Base-by-base conservation (phyloP, 495 filamentous ascomycete genomes). In the Penicillium arizonense region DNA sequence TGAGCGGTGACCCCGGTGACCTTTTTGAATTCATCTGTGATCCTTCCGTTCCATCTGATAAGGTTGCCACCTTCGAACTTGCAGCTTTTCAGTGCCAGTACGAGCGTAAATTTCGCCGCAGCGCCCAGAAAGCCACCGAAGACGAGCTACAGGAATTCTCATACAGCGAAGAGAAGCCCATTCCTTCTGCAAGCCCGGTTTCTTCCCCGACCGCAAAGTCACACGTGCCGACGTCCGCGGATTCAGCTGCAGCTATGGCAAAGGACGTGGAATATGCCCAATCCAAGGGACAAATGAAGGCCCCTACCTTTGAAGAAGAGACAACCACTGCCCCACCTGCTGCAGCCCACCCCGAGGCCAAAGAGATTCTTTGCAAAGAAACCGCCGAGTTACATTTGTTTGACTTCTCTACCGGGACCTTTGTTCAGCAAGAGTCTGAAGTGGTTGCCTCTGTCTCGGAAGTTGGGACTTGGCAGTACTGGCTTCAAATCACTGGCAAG, bases 11-110 rank as follows among this genome's bases (percentile, higher is more conserved):
- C 76, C 76, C 83, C 5, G 93, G 91, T 30, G 94, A 98, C 67
- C 80, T 97, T 12, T 97, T 88, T 75, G 93, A 98, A 69, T 97
- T 97, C 61, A 87, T 97, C 55, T 97, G 93, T 71, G 95, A 97
- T 67, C 64, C 73, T 8, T 82, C 81, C 23, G 83, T 87, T 26
- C 77, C 83, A 33, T 73, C 86, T 5, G 79, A 82, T 12, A 87
- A 90, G 55, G 87, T 92, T 9, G 75, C 85, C 18, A 81, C 84
- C 7, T 97, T 98, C 69, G 88, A 92, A 68, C 77, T 86, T 26
- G 86, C 90, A 35, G 91, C 95, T 13, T 78, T 86, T 33, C 86
- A 96, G 78, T 97, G 95, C 68, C 94, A 98, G 67, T 98, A 91
- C 86, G 94, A 98, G 77, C 82, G 95, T 56, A 97, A 96, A 61